Evolutionary conservation across 2,329 filamentous ascomycete genomes (phyloP).

Genomic region (Lizonia empirigonia): DNA sequence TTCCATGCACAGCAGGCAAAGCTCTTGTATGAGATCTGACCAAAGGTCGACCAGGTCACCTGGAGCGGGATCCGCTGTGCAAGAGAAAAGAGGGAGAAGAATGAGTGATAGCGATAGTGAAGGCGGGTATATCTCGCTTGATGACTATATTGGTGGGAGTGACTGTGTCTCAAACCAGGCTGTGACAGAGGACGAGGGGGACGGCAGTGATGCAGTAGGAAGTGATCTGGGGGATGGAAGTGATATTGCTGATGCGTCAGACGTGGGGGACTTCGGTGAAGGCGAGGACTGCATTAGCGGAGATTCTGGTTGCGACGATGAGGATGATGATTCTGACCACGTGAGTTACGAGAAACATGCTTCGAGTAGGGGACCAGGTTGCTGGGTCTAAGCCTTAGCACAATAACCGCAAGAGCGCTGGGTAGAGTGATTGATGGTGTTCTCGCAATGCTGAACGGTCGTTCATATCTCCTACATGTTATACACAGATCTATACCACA

Average conservation of each 20-base stretch:
- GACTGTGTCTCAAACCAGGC: neutral
- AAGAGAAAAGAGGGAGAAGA: neutral
- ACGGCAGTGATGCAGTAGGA: conserved; percentile 3
- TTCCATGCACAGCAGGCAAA: neutral
- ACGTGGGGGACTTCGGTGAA: neutral
- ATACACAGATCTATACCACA: conserved; percentile 15
- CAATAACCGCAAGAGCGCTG: neutral
- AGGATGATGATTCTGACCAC: neutral
- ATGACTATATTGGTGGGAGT: conserved; percentile 7
- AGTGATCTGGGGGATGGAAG: neutral
- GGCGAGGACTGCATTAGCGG: conserved; percentile 6
- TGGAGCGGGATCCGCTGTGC: neutral
- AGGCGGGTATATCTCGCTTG: conserved; percentile 11
- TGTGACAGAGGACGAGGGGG: neutral
- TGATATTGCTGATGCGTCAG: conserved; percentile 4
- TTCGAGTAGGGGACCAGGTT: too few species aligned
- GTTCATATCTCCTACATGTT: conserved; percentile 12
- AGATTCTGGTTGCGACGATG: neutral
- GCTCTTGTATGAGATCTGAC: neutral
- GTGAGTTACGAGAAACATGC: too few species aligned
- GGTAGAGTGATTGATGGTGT: neutral
- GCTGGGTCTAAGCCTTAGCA: too few species aligned
- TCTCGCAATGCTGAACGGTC: neutral
- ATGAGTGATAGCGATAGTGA: conserved; percentile 5
- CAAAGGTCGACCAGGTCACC: neutral